Evolutionary conservation across 805 yeast genomes (phyloP).

Genomic region (Metschnikowia kofuensis): DNA sequence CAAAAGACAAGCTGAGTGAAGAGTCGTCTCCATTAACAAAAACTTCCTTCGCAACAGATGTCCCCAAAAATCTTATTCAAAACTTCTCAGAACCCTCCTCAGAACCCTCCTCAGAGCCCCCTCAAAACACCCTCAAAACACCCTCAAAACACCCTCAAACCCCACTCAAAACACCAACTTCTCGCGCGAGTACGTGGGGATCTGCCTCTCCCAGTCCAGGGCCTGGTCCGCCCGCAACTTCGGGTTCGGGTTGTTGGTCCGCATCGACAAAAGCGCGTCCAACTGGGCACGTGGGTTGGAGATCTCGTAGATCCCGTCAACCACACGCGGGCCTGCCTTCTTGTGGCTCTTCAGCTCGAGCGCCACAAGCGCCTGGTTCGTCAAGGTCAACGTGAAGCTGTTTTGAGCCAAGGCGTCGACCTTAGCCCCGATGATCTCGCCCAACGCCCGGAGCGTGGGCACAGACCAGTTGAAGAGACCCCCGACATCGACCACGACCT

Average conservation of each 20-base stretch:
- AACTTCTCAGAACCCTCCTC: too few species aligned
- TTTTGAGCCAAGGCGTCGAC: slow-evolving; percentile 43
- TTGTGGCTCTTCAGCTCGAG: slow-evolving; percentile 26
- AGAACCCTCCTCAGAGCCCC: too few species aligned
- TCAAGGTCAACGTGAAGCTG: slow-evolving; percentile 44
- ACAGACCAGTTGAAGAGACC: slow-evolving; percentile 67
- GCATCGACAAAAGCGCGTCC: slow-evolving; percentile 33
- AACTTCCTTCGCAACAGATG: too few species aligned
- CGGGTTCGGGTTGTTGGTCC: slow-evolving; percentile 26
- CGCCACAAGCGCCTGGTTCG: slow-evolving; percentile 40
- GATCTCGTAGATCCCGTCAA: slow-evolving; percentile 27
- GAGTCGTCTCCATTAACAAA: too few species aligned
- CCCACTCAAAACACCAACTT: slow-evolving; percentile 36
- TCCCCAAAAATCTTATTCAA: too few species aligned
- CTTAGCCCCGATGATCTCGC: slow-evolving; percentile 44
- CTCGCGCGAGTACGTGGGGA: slow-evolving; percentile 57
- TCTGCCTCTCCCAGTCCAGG: slow-evolving; percentile 34
- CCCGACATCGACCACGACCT: slow-evolving; percentile 66
- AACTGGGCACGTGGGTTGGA: slow-evolving; percentile 29
- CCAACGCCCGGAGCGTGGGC: slow-evolving; percentile 46
- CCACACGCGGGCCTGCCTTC: slow-evolving; percentile 15
- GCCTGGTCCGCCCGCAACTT: slow-evolving; percentile 27
- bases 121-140: slow-evolving; percentile 19
- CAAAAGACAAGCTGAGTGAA: too few species aligned
- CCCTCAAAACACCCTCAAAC: too few species aligned